Evolutionary conservation across 2,329 filamentous ascomycete species (phyloP).

Genomic region (Triangularia verruculosa): DNA sequence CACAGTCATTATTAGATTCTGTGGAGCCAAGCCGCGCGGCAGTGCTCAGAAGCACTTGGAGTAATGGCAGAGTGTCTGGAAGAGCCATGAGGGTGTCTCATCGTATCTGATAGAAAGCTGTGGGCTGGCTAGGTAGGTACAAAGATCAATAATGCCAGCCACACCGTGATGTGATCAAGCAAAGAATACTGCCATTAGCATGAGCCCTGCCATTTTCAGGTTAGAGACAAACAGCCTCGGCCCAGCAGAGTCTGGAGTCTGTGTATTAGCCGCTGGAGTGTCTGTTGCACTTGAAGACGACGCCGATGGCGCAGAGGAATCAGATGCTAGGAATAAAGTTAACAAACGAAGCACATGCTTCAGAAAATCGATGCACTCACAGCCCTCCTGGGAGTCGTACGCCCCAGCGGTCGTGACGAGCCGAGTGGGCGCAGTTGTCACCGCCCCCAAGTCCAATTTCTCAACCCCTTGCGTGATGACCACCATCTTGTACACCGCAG

Average conservation of each 20-base stretch:
- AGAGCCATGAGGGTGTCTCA: too few relatives aligned
- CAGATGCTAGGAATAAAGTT: neutral
- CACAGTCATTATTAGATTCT: too few relatives aligned
- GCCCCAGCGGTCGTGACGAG: neutral
- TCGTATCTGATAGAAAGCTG: too few relatives aligned
- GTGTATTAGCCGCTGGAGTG: neutral
- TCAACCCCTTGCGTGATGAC: neutral
- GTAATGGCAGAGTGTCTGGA: too few relatives aligned
- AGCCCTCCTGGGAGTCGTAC: neutral
- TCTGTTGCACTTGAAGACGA: neutral
- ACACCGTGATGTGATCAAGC: neutral
- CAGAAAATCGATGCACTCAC: neutral
- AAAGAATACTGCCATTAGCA: neutral
- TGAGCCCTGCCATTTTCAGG: neutral
- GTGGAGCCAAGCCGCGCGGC: too few relatives aligned
- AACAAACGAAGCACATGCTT: neutral
- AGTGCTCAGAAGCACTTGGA: too few relatives aligned
- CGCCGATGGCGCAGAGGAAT: neutral
- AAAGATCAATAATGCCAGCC: too few relatives aligned
- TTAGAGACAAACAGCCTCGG: neutral
- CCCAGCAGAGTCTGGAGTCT: neutral
- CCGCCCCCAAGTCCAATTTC: neutral
- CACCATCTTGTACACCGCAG: neutral
- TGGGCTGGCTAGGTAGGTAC: too few relatives aligned
- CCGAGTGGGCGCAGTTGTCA: neutral